Percentiles rank a stretch among this genome's conserved stretches.
phyloP scores from a whole-genome alignment of 805 yeast species.

The Metschnikowia lunata region DNA sequence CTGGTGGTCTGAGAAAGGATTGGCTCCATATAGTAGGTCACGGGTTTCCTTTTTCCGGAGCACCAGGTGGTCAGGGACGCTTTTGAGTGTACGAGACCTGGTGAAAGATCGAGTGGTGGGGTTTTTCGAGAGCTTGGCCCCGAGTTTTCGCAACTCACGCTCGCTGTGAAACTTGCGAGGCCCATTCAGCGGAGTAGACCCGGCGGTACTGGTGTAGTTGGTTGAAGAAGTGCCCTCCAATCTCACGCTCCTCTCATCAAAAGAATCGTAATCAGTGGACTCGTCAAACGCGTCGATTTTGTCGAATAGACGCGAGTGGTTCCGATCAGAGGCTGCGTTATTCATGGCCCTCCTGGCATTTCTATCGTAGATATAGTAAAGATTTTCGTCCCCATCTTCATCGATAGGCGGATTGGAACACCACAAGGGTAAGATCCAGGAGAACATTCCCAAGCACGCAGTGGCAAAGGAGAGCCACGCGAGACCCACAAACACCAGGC shows the following conservation, averaged over 20 bases:
- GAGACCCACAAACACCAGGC: slow-evolving; percentile 38
- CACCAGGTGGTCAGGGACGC: slow-evolving; percentile 3
- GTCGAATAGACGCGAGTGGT: slow-evolving; percentile 12
- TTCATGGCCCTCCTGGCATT: neutral
- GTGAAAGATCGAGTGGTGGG: slow-evolving; percentile 25
- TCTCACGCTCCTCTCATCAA: neutral
- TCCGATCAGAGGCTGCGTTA: neutral
- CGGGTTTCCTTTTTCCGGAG: slow-evolving; percentile 21
- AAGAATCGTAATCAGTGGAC: slow-evolving; percentile 14
- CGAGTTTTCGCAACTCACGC: slow-evolving; percentile 30
- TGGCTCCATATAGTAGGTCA: slow-evolving; percentile 20
- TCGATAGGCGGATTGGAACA: slow-evolving; percentile 46
- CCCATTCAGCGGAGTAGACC: neutral
- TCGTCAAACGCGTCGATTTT: slow-evolving; percentile 12
- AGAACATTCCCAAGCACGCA: slow-evolving; percentile 22
- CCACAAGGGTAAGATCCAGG: slow-evolving; percentile 43
- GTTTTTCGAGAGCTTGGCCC: slow-evolving; percentile 33
- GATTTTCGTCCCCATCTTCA: slow-evolving; percentile 15
- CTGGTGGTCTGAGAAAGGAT: slow-evolving; percentile 14
- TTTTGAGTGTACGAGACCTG: slow-evolving; percentile 1
- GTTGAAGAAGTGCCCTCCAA: neutral
- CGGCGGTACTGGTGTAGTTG: neutral
- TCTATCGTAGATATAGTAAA: neutral
- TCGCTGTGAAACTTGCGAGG: slow-evolving; percentile 9
- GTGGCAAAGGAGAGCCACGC: slow-evolving; percentile 35